Conservation (phyloP, 352 stramenopile genomes). For the Blastocystis sp. region DNA sequence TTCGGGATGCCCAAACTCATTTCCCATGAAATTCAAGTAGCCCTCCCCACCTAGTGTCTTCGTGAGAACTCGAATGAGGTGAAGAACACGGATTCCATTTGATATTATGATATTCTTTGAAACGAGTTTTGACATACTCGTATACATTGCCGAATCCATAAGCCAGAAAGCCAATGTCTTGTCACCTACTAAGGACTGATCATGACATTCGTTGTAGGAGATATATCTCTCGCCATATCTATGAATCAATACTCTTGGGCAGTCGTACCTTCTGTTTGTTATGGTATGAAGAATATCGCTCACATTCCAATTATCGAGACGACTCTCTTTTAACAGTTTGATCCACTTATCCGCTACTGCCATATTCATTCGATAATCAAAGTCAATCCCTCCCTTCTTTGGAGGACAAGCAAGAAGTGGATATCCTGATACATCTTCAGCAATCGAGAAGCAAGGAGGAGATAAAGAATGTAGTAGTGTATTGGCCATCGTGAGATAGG, state of each 20-base stretch:
- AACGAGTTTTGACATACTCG: slow-evolving; percentile 66
- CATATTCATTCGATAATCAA: slow-evolving; percentile 69
- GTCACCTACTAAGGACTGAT: slow-evolving; percentile 70
- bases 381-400: slow-evolving; percentile 69
- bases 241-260: not conserved
- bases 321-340: slow-evolving; percentile 68
- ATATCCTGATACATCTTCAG: slow-evolving; percentile 70
- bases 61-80: slow-evolving; percentile 69
- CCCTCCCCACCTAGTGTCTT: slow-evolving; percentile 68
- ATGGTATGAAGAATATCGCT: slow-evolving; percentile 69
- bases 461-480: slow-evolving; percentile 42
- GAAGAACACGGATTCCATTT: slow-evolving; percentile 69
- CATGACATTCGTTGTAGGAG: slow-evolving; percentile 69
- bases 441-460: slow-evolving; percentile 69
- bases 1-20: slow-evolving; percentile 71
- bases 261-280: slow-evolving; percentile 66
- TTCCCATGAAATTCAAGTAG: slow-evolving; percentile 70
- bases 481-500: slow-evolving; percentile 70
- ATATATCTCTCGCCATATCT: slow-evolving; percentile 64
- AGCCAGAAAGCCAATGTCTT: slow-evolving; percentile 71
- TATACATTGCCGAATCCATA: slow-evolving; percentile 70
- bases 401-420: slow-evolving; percentile 66
- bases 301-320: slow-evolving; percentile 69
- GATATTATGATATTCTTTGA: slow-evolving; percentile 18
- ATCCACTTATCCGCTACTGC: slow-evolving; percentile 70